Evolutionary conservation across 441 rosid species (phyloP), one percentile per base, ranked within the genome.

Genomic region (Erysimum pusillum): DNA sequence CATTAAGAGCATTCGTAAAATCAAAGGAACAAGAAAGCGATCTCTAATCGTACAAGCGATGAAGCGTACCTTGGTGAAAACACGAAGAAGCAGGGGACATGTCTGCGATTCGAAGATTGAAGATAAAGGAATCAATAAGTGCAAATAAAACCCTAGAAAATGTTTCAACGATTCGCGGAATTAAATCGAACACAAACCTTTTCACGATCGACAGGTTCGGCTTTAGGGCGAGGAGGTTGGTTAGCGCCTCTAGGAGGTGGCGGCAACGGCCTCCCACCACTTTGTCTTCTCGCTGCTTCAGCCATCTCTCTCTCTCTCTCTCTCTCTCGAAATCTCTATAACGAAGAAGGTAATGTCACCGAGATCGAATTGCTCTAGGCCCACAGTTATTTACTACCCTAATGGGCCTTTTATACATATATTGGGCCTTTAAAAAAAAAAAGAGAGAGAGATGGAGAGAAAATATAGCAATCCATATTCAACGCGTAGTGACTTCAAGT

Each of bases 51-150:
- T 18, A 22, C 4, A 34, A 42, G 42, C 10, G 25, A 13, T 53
- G 34, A 46, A 63, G 6, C 79, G 39, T 83, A 96, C 99, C 98
- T 93, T 89, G 18, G 97, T 96, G 84, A 96, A 96, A 72, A 96
- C 99, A 46, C 98, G 96, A 82, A 91, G 97, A 89, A 93, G 83
- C 22, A 96, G 41, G 8, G 99, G 98, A 74, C 99, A 96, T 14
- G 94, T 96, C 98, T 96, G 94, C 85, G 70, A 49, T 67, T 34
- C 31, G 14, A 48, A 67, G 13, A 25, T 20, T 44, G 10, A 60
- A 56, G 1, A 63, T 74, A 12, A 41, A 32, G 48, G 17, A 63
- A 48, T 53, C 60, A 62, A 22, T 73, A 22, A 69, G 28, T 39
- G 10, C 2, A 32, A 18, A 38, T 56, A 3, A 15, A 52, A 25